Base-by-base conservation (phyloP, 163 green algal genomes). In the Scenedesmus sp. region DNA sequence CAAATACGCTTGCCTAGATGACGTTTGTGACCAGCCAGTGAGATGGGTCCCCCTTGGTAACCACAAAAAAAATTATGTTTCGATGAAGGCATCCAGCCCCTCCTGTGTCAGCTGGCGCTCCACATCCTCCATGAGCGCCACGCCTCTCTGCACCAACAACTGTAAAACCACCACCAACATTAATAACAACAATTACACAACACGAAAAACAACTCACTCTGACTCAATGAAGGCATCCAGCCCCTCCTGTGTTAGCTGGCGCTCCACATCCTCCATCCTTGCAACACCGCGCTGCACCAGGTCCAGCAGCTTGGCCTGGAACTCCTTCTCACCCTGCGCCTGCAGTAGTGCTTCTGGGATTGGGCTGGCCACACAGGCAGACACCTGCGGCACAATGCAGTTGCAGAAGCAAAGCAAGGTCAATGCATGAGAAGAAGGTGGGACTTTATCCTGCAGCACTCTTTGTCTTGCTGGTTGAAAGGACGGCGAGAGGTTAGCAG, bases 241-340 rank as follows among this genome's bases (percentile, higher is more conserved):
- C 18, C 52, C 88, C 55, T 92, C 88, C 1, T 52, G 81, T 15
- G 88, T 92, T 0, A 92, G 81, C 81, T 92, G 88, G 34, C 23
- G 13, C 81, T 92, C 64, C 46, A 92, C 88, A 70, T 93, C 90
- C n/a, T 93, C 82, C 59, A 77, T 79, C 20, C 66, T 55, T 2
- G 90, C 90, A 56, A 90, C 83, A 0, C 90, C 90, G 7, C 59
- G 26, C 82, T 90, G 82, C n/a, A 93, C 83, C 60, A 93, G 67
- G 56, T 90, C 83, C 54, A 93, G 66, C 90, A 93, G 90, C 67
- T 86, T 85, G 64, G 56, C 83, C 83, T 93, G 83, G 56, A 73
- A 93, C 84, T 93, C 90, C 74, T 93, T 93, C 18, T 93, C 90
- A 9, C 56, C 90, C 46, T 92, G 81, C 1, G 79, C 81, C 3